Base-by-base conservation (phyloP, 768 basidiomycete genomes). In the Lentinula guzmanii region DNA sequence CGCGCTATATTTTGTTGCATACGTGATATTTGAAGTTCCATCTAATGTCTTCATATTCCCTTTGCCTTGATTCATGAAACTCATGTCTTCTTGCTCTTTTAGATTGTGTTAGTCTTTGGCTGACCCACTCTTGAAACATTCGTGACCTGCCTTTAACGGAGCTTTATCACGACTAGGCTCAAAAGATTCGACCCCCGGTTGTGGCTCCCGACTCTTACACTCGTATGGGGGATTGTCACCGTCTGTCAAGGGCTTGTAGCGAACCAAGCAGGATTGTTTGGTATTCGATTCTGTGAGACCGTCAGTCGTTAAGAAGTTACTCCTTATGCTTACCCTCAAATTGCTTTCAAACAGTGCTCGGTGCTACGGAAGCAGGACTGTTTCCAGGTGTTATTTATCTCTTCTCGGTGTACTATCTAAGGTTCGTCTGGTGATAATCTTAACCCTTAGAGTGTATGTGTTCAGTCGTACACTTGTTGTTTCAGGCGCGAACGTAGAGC, bases 131-230 rank as follows among this genome's bases (percentile, higher is more conserved):
- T 53, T 41, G 0, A 48, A 46, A 13, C 16, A n/a, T 48, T 24
- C 0, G 21, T 35, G 53, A 52, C 43, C 50, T 39, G 41, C 46
- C 51, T 52, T 34, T 55, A 48, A 50, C 2, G 58, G 35, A 42
- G 15, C 37, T 39, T 15, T 53, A 28, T 28, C 28, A 4, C 64
- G 84, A 83, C 52, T 70, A 56, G 55, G 1, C 41, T 87, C 61
- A 87, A 86, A 66, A 78, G 80, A 11, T 82, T 84, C 57, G 70
- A 85, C 61, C 86, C 84, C n/a, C 79, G 77, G 67, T 42, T 82
- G 18, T 86, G 85, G 86, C 72, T 87, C 1, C 84, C 85, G 3
- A 76, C 78, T 2, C 70, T 87, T n/a, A 86, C 84, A 10, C 70
- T 87, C 6, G 62, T 73, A 1, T 86, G 85, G 86, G 85, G 84